phyloP scores from a whole-genome alignment of 2,329 filamentous ascomycete genomes.

The Neofusicoccum ribis region DNA sequence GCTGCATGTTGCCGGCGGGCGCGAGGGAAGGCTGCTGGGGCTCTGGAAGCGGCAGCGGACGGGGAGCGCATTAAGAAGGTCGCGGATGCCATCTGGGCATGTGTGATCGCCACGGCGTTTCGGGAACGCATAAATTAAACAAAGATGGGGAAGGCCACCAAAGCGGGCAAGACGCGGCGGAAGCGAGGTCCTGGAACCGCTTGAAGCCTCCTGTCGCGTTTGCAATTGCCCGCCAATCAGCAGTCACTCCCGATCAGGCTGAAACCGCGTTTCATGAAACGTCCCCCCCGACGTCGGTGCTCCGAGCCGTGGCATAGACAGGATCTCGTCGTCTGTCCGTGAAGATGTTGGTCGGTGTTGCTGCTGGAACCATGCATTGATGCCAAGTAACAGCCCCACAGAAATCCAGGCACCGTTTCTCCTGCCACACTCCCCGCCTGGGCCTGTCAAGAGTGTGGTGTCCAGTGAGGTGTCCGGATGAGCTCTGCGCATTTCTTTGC shows the following conservation, averaged over 20 bases:
- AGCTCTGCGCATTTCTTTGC: too few species aligned
- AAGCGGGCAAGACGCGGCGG: not conserved
- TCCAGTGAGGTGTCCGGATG: too few species aligned
- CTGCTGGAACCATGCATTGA: too few species aligned
- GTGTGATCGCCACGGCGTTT: constrained; percentile 11
- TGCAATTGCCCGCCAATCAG: constrained; percentile 15
- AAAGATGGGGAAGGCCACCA: constrained; percentile 4
- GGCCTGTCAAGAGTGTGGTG: too few species aligned
- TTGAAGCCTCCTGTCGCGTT: constrained; percentile 1
- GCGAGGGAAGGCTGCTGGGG: not conserved
- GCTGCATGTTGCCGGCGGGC: not conserved
- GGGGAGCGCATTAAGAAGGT: not conserved
- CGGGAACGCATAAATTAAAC: constrained; percentile 15
- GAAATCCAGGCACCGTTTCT: too few species aligned
- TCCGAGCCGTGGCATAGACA: too few species aligned
- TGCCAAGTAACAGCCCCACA: too few species aligned
- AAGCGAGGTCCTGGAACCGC: constrained; percentile 16
- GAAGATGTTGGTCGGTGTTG: too few species aligned
- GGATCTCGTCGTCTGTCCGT: too few species aligned
- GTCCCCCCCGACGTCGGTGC: too few species aligned
- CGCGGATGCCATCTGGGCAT: not conserved
- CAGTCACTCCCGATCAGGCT: not conserved
- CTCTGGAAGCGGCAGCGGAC: not conserved
- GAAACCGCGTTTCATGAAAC: not conserved
- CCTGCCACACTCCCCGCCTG: too few species aligned